These are phyloP conservation scores for Trichocladium antarcticum DNA, from an alignment of 495 filamentous ascomycete genomes.

Conservation along the genomic window DNA sequence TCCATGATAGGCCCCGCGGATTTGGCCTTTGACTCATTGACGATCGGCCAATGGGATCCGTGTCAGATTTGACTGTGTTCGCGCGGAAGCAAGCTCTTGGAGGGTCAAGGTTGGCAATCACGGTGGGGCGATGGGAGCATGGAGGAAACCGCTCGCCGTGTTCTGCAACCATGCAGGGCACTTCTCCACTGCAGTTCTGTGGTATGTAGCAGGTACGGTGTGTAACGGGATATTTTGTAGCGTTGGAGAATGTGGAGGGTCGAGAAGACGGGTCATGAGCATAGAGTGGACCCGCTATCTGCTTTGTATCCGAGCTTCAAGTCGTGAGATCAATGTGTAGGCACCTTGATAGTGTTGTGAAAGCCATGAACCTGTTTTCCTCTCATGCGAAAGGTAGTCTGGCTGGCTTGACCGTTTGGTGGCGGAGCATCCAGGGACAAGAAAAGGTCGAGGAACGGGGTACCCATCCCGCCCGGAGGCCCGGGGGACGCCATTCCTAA, in stretches of 20 bases:
- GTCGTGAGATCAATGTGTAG: too few relatives aligned
- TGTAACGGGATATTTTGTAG: conserved; percentile 15
- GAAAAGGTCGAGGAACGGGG: conserved; percentile 4
- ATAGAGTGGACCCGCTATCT: neutral
- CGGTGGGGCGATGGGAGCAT: conserved; percentile 1
- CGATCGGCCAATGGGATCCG: neutral
- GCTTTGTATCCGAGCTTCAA: neutral
- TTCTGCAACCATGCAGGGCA: conserved; percentile 22
- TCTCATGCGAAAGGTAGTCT: neutral
- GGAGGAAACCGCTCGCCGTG: conserved; percentile 23
- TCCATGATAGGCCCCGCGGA: neutral
- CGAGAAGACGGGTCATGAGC: neutral
- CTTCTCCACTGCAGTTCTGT: neutral
- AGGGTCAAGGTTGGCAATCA: neutral
- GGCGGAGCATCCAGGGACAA: conserved; percentile 3
- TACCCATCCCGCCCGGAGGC: conserved; percentile 2
- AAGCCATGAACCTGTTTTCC: neutral
- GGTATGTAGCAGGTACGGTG: conserved; percentile 18
- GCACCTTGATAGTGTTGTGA: too few relatives aligned
- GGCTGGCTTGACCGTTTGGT: neutral
- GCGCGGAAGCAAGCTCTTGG: neutral
- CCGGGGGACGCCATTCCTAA: conserved; percentile 16
- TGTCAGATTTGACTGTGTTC: conserved; percentile 2
- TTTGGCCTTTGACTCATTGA: conserved; percentile 13
- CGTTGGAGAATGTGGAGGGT: neutral